These are phyloP conservation scores for Colletotrichum lindemuthianum DNA, from an alignment of 2,329 filamentous ascomycete genomes.

Conservation along the genomic window DNA sequence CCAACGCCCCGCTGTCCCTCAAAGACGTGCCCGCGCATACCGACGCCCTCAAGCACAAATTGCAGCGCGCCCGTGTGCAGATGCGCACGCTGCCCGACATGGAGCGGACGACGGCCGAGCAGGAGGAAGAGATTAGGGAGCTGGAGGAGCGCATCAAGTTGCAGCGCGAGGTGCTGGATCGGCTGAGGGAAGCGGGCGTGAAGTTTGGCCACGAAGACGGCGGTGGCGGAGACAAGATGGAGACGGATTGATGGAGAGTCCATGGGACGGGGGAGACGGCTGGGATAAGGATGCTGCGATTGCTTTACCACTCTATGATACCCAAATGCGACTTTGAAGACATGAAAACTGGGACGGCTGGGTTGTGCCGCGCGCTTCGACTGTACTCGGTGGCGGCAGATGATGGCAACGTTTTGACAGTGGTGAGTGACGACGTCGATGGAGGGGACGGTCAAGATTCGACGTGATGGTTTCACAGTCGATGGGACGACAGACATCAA, in stretches of 20 bases:
- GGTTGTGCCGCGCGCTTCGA: neutral
- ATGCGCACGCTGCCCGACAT: slow-evolving; percentile 77
- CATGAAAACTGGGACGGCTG: neutral
- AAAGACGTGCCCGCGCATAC: slow-evolving; percentile 86
- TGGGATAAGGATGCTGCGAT: slow-evolving; percentile 21
- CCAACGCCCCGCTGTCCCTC: slow-evolving; percentile 51
- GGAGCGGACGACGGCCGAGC: slow-evolving; percentile 71
- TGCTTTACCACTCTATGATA: slow-evolving; percentile 27
- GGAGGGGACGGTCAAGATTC: too few relatives aligned
- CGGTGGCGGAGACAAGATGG: slow-evolving; percentile 54
- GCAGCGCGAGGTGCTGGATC: slow-evolving; percentile 68
- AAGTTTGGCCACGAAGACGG: slow-evolving; percentile 49
- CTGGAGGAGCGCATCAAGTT: slow-evolving; percentile 71
- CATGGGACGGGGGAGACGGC: neutral
- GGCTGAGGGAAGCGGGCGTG: slow-evolving; percentile 62
- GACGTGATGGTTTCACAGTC: too few relatives aligned
- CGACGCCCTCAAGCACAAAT: slow-evolving; percentile 82
- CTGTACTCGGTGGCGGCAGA: too few relatives aligned
- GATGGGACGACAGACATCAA: too few relatives aligned
- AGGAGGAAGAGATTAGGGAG: slow-evolving; percentile 75
- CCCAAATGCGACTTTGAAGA: slow-evolving; percentile 29
- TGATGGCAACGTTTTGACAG: too few relatives aligned
- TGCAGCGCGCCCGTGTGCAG: slow-evolving; percentile 79
- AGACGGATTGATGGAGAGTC: slow-evolving; percentile 40
- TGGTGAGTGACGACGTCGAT: too few relatives aligned